Evolutionary conservation across 75 land plant species (phyloP).

Genomic region (Picea sitchensis): DNA sequence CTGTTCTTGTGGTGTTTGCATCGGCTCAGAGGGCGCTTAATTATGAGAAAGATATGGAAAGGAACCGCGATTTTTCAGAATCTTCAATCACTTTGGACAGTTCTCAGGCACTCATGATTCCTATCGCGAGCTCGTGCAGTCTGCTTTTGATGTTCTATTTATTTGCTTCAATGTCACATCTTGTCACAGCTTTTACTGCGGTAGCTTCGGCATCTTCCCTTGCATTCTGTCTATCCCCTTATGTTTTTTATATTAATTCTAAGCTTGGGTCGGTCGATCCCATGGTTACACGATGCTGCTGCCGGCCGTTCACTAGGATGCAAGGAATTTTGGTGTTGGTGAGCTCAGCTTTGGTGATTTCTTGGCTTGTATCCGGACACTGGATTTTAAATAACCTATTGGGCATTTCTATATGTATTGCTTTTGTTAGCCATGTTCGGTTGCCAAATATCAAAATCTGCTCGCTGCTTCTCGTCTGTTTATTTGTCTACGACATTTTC

Average conservation of each 20-base stretch:
- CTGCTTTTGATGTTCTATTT: constrained; percentile 91
- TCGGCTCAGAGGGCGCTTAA: constrained; percentile 75
- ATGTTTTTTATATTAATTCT: constrained; percentile 27
- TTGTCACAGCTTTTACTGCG: constrained; percentile 75
- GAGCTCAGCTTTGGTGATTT: constrained; percentile 35
- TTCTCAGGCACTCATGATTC: constrained; percentile 94
- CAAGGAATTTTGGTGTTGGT: constrained; percentile 39
- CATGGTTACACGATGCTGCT: constrained; percentile 54
- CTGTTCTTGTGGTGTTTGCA: constrained; percentile 68
- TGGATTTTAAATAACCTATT: constrained; percentile 85
- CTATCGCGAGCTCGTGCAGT: constrained; percentile 82
- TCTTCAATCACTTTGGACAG: constrained; percentile 78
- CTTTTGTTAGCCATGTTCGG: constrained; percentile 89
- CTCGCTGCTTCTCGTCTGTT: constrained; percentile 68
- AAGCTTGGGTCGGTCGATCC: constrained; percentile 50
- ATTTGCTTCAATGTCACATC: constrained; percentile 85
- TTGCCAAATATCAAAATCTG: constrained; percentile 85
- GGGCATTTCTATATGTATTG: constrained; percentile 79
- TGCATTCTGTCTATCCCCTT: constrained; percentile 75
- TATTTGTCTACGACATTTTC: constrained; percentile 85
- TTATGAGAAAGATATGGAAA: constrained; percentile 77
- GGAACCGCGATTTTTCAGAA: constrained; percentile 75
- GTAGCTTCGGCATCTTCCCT: constrained; percentile 67
- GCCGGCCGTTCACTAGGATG: constrained; percentile 47
- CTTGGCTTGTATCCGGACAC: constrained; percentile 86